phyloP scores from a whole-genome alignment of 2,329 filamentous ascomycete genomes.

The Aspergillus bombycis region DNA sequence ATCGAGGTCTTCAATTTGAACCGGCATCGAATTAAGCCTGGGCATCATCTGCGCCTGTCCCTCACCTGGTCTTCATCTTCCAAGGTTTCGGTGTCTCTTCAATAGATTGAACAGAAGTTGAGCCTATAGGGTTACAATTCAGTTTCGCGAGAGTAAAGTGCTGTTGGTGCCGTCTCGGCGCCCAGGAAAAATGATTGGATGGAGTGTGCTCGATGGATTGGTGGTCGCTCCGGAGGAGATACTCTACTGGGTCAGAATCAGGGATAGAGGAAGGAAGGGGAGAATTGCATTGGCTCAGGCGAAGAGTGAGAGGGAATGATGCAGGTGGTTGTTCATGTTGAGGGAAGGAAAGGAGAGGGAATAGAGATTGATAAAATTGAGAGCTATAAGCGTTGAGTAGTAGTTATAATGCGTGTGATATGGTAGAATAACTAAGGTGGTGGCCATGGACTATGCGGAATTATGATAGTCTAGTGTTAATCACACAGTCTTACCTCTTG shows the following conservation, averaged over 20 bases:
- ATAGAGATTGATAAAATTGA: neutral
- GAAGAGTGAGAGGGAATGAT: neutral
- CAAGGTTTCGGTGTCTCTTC: constrained; percentile 8
- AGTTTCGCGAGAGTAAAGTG: neutral
- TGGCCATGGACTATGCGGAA: neutral
- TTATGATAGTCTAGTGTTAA: neutral
- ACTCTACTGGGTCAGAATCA: neutral
- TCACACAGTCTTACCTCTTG: too few relatives aligned
- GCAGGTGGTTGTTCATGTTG: neutral
- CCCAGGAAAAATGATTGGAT: neutral
- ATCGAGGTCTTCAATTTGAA: constrained; percentile 41
- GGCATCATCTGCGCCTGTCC: constrained; percentile 44
- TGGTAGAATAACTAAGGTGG: neutral
- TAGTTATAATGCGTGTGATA: neutral
- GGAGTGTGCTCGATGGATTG: constrained; percentile 5
- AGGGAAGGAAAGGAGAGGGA: neutral
- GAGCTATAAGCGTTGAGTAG: neutral
- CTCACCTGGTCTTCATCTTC: constrained; percentile 21
- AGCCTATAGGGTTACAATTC: neutral
- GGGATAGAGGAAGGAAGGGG: neutral
- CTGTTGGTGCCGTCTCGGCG: neutral
- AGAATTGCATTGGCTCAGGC: neutral
- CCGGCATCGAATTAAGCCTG: constrained; percentile 40
- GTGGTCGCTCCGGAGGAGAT: neutral
- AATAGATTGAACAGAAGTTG: neutral